A percentile compares a stretch with the other conserved stretches of the same genome.
Conservation (phyloP, 176 grass and related monocot genomes). For the Melocanna baccifera region DNA sequence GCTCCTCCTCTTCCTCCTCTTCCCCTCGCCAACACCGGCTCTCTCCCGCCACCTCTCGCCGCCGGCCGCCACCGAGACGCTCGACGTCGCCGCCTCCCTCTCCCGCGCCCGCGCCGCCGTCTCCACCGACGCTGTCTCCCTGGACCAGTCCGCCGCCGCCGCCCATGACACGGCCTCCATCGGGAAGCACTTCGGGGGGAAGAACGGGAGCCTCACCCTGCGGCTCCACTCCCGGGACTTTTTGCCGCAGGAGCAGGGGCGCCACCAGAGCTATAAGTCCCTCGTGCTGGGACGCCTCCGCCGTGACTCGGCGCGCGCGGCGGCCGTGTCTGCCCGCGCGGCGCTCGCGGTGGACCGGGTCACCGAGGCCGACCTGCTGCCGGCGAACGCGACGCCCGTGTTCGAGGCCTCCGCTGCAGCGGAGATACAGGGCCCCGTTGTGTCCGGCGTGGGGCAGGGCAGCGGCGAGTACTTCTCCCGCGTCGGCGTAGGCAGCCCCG, state of each 20-base stretch:
- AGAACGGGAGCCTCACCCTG: slow-evolving; percentile 18
- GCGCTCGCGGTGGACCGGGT: slow-evolving; percentile 50
- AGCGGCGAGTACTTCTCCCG: slow-evolving; percentile 99
- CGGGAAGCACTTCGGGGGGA: neutral
- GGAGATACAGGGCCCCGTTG: slow-evolving; percentile 70
- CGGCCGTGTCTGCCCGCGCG: slow-evolving; percentile 41
- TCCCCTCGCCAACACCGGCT: neutral
- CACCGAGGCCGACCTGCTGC: slow-evolving; percentile 32
- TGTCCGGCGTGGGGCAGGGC: slow-evolving; percentile 72
- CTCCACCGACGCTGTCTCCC: slow-evolving; percentile 33
- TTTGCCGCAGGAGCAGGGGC: slow-evolving; percentile 36
- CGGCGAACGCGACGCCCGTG: neutral
- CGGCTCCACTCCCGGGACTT: slow-evolving; percentile 71
- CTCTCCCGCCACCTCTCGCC: slow-evolving; percentile 17
- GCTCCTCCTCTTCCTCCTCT: slow-evolving; percentile 20
- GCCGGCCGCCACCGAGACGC: slow-evolving; percentile 28
- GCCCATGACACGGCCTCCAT: neutral
- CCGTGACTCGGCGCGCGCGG: slow-evolving; percentile 60
- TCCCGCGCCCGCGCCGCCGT: slow-evolving; percentile 50
- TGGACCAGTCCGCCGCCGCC: slow-evolving; percentile 37
- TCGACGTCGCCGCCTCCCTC: slow-evolving; percentile 58
- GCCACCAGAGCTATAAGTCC: slow-evolving; percentile 44
- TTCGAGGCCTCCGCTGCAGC: slow-evolving; percentile 18
- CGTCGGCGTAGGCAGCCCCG: slow-evolving; percentile 60
- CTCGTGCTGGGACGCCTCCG: slow-evolving; percentile 52